phyloP scores from a whole-genome alignment of 176 grass and related monocot genomes.

The Cenchrus americanus region DNA sequence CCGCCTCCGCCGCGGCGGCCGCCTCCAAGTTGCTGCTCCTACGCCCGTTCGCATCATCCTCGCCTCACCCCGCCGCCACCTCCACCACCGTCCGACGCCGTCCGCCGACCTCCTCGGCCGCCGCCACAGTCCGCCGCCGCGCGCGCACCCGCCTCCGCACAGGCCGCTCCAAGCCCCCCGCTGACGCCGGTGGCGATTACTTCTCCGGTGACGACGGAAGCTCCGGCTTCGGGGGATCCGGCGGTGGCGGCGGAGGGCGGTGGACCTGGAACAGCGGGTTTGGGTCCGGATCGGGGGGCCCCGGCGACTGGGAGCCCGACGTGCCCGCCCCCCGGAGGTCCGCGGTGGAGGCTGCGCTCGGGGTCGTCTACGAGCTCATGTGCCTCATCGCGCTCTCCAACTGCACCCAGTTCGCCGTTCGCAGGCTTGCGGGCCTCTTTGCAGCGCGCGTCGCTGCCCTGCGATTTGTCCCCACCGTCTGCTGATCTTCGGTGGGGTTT shows the following conservation, averaged over 20 bases:
- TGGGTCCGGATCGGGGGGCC: conserved; percentile 28
- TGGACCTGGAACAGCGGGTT: conserved; percentile 28
- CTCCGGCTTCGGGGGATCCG: conserved; percentile 19
- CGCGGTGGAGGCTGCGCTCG: conserved; percentile 36
- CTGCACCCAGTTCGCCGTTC: conserved; percentile 65
- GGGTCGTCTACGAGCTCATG: conserved; percentile 61
- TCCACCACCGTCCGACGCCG: not conserved
- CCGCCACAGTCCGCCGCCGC: conserved; percentile 51
- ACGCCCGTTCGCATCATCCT: conserved; percentile 28
- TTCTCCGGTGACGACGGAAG: conserved; percentile 56
- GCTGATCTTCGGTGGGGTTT: conserved; percentile 19
- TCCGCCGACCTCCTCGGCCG: conserved; percentile 25
- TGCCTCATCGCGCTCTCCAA: conserved; percentile 65
- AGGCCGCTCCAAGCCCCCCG: conserved; percentile 37
- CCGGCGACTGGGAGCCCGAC: conserved; percentile 50
- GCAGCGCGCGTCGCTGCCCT: conserved; percentile 40
- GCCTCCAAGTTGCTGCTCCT: conserved; percentile 32
- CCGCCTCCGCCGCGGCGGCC: conserved; percentile 37
- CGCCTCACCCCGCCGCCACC: conserved; percentile 15
- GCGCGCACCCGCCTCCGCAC: conserved; percentile 48
- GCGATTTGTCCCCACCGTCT: conserved; percentile 49
- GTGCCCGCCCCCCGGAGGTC: conserved; percentile 38
- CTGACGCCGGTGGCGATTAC: conserved; percentile 37
- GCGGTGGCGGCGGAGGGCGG: not conserved
- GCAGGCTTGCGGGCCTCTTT: conserved; percentile 53